Percentiles rank a stretch among this genome's conserved stretches.
Evolutionary conservation across 2,329 filamentous ascomycete species (phyloP).

Genomic region (Penicillium sp.): DNA sequence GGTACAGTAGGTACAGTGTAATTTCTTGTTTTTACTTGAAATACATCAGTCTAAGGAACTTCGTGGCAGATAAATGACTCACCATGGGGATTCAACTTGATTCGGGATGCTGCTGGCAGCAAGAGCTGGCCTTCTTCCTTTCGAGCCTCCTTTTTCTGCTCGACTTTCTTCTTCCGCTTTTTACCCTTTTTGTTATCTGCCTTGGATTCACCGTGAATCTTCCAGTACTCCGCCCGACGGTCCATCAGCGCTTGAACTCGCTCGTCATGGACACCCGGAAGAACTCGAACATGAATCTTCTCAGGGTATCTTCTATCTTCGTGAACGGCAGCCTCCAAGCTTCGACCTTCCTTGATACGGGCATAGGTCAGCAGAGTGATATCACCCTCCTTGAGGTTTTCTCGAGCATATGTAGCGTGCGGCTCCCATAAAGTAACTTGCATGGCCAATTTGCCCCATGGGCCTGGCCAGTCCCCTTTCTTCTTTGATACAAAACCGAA

Average conservation of each 20-base stretch:
- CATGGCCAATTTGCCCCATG: constrained; percentile 69
- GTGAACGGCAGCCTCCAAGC: constrained; percentile 71
- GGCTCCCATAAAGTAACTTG: constrained; percentile 69
- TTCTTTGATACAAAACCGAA: constrained; percentile 52
- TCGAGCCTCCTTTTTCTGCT: constrained; percentile 30
- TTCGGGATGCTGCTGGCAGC: constrained; percentile 26
- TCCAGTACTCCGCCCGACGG: constrained; percentile 66
- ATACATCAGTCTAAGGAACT: not conserved
- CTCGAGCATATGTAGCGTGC: constrained; percentile 61
- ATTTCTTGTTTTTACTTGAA: constrained; percentile 49
- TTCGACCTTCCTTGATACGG: constrained; percentile 60
- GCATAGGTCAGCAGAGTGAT: constrained; percentile 71
- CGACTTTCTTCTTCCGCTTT: constrained; percentile 30
- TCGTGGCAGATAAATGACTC: constrained; percentile 18
- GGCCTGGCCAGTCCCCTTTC: constrained; percentile 63
- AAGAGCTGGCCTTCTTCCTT: constrained; percentile 32
- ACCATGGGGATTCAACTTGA: constrained; percentile 45
- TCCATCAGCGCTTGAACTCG: constrained; percentile 58
- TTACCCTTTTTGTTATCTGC: constrained; percentile 41
- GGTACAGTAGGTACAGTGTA: constrained; percentile 42
- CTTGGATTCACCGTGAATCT: constrained; percentile 44
- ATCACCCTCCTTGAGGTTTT: constrained; percentile 57
- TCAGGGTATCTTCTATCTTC: constrained; percentile 54
- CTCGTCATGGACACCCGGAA: constrained; percentile 49
- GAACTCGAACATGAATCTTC: constrained; percentile 59